Evolutionary conservation across 2,329 filamentous ascomycete species (phyloP).

Genomic region (Fusarium sp.): DNA sequence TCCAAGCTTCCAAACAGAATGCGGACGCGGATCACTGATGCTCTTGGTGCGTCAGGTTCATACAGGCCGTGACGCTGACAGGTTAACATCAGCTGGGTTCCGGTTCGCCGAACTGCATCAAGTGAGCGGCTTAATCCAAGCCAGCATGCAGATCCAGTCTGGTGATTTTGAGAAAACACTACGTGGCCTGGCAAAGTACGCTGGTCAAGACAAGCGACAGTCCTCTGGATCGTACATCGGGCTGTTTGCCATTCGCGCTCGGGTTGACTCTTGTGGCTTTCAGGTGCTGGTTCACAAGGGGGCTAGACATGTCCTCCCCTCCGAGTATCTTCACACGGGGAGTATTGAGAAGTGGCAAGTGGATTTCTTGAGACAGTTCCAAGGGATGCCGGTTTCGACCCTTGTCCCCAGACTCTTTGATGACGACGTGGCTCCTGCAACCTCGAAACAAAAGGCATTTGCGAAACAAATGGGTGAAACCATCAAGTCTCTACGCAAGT

Average conservation of each 20-base stretch:
- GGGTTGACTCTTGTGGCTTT: conserved; percentile 62
- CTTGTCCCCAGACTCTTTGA: conserved; percentile 47
- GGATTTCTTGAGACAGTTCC: conserved; percentile 62
- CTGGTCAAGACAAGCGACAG: conserved; percentile 55
- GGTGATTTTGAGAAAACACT: conserved; percentile 69
- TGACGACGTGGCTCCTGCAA: conserved; percentile 46
- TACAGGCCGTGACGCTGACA: conserved; percentile 66
- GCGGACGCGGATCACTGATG: conserved; percentile 80
- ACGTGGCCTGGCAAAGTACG: conserved; percentile 72
- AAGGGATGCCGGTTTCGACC: conserved; percentile 51
- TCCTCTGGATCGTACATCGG: conserved; percentile 65
- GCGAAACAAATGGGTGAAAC: conserved; percentile 54
- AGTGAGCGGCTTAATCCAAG: conserved; percentile 74
- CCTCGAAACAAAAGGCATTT: conserved; percentile 56
- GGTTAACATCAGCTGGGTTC: conserved; percentile 76
- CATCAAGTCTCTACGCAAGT: conserved; percentile 52
- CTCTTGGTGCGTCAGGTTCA: conserved; percentile 77
- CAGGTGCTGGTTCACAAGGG: conserved; percentile 70
- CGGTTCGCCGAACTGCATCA: conserved; percentile 78
- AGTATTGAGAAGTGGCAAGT: conserved; percentile 65
- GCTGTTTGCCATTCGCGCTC: conserved; percentile 65
- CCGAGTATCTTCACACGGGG: conserved; percentile 62
- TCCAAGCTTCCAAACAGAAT: conserved; percentile 44
- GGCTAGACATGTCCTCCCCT: conserved; percentile 68
- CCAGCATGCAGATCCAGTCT: conserved; percentile 77